A percentile compares a stretch with the other conserved stretches of the same genome.
phyloP scores from a whole-genome alignment of 108 stramenopile genomes.

The Aurantiochytrium sp. region DNA sequence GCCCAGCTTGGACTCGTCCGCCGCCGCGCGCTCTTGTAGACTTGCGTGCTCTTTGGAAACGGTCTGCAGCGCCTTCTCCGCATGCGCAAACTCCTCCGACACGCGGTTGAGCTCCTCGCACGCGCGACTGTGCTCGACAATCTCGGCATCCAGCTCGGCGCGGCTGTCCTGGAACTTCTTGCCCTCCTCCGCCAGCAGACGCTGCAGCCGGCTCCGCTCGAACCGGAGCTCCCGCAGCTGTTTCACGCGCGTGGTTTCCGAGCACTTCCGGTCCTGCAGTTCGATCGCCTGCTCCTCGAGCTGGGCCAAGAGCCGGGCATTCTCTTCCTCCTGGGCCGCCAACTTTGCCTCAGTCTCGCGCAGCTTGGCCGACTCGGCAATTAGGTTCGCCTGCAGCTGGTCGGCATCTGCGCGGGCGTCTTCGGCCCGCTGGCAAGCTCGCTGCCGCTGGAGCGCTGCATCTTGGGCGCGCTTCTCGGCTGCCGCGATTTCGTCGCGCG shows the following conservation, averaged over 20 bases:
- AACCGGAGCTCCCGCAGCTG: neutral
- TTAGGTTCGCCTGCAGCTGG: neutral
- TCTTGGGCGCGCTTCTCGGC: neutral
- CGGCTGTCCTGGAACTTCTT: neutral
- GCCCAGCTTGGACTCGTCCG: neutral
- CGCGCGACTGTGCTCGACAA: neutral
- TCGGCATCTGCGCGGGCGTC: neutral
- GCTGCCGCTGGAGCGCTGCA: neutral
- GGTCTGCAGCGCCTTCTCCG: neutral
- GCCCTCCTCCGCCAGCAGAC: neutral
- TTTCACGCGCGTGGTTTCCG: neutral
- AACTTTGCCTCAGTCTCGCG: neutral
- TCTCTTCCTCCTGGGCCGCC: neutral
- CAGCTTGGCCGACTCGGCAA: neutral
- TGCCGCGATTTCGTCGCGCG: neutral
- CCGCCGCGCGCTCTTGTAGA: neutral
- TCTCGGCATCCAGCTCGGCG: neutral
- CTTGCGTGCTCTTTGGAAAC: neutral
- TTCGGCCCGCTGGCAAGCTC: neutral
- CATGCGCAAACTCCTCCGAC: neutral
- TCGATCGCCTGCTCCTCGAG: neutral
- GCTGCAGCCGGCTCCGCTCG: neutral
- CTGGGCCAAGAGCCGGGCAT: neutral
- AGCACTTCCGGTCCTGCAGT: neutral
- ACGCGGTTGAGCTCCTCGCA: neutral